phyloP scores from a whole-genome alignment of 2,329 filamentous ascomycete species.

The Phialophora verrucosa region DNA sequence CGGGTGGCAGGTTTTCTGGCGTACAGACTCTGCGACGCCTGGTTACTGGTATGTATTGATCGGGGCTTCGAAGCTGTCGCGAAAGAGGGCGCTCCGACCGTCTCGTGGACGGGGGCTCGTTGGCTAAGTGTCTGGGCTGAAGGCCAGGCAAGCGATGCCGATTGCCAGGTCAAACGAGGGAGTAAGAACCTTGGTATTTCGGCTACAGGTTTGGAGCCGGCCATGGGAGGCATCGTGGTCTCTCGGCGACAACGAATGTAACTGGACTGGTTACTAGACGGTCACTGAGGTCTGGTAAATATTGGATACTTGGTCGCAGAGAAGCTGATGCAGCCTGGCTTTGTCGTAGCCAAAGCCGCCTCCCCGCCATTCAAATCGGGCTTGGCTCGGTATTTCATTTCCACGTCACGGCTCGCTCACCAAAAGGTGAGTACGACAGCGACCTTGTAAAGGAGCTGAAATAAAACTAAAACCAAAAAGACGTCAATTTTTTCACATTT shows the following conservation, averaged over 20 bases:
- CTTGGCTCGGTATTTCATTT: background rate
- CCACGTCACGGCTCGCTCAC: background rate
- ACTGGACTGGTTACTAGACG: background rate
- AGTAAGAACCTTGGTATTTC: conserved; percentile 53
- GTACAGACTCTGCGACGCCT: conserved; percentile 1
- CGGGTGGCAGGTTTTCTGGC: conserved; percentile 17
- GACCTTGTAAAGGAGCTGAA: no score
- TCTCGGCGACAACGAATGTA: background rate
- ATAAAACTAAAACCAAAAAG: no score
- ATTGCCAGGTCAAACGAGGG: conserved; percentile 49
- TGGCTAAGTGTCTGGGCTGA: conserved; percentile 22
- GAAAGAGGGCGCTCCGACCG: conserved; percentile 23
- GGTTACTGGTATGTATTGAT: conserved; percentile 20
- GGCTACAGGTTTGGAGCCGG: conserved; percentile 49
- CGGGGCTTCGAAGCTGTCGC: conserved; percentile 20
- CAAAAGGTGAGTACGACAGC: background rate
- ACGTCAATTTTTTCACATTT: no score
- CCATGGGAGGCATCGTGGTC: conserved; percentile 43
- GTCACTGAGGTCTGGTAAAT: background rate
- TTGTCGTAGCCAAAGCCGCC: background rate
- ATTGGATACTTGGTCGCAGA: background rate
- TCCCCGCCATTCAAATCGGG: background rate
- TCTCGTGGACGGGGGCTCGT: conserved; percentile 15
- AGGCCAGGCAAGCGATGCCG: conserved; percentile 24
- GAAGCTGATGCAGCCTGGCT: background rate